Percentiles rank a stretch among this genome's conserved stretches.
Evolutionary conservation across 2,329 filamentous ascomycete genomes (phyloP).

Genomic region (Rasamsonia emersonii): DNA sequence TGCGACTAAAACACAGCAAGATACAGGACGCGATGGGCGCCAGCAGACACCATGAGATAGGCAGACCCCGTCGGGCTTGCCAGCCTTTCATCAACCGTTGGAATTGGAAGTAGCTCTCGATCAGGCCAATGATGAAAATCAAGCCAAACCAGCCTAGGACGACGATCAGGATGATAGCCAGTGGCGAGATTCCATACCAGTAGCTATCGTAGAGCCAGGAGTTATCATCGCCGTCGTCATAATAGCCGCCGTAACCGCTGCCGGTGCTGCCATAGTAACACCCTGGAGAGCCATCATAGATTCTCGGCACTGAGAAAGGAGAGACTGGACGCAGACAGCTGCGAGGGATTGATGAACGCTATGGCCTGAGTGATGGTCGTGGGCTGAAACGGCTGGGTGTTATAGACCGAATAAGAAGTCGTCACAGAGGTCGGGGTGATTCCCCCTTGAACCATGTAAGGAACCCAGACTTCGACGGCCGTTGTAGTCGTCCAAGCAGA

Average conservation of each 20-base stretch:
- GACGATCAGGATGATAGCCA: slow-evolving; percentile 18
- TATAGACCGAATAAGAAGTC: slow-evolving; percentile 16
- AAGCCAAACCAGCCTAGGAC: slow-evolving; percentile 20
- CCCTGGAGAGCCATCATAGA: slow-evolving; percentile 9
- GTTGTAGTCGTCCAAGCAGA: slow-evolving; percentile 20
- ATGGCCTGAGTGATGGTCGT: slow-evolving; percentile 18
- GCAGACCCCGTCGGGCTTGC: slow-evolving; percentile 24
- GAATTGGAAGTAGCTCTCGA: slow-evolving; percentile 24
- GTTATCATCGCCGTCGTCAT: slow-evolving; percentile 9
- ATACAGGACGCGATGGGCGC: slow-evolving; percentile 15
- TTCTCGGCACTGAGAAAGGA: slow-evolving; percentile 13
- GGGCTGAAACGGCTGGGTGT: slow-evolving; percentile 15
- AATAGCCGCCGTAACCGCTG: slow-evolving; percentile 6
- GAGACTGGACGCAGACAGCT: slow-evolving; percentile 16
- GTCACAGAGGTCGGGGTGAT: slow-evolving; percentile 15
- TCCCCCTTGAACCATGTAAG: slow-evolving; percentile 8
- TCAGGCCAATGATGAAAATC: slow-evolving; percentile 18
- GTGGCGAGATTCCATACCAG: slow-evolving; percentile 14
- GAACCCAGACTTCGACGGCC: slow-evolving; percentile 13
- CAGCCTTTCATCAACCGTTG: slow-evolving; percentile 25
- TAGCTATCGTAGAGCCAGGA: slow-evolving; percentile 17
- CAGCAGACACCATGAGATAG: slow-evolving; percentile 20
- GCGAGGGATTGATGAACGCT: slow-evolving; percentile 20
- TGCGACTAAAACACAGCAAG: slow-evolving; percentile 17
- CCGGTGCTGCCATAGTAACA: slow-evolving; percentile 10